These are phyloP conservation scores for Botrytis paeoniae DNA, from an alignment of 2,329 filamentous ascomycete species.

Conservation along the genomic window DNA sequence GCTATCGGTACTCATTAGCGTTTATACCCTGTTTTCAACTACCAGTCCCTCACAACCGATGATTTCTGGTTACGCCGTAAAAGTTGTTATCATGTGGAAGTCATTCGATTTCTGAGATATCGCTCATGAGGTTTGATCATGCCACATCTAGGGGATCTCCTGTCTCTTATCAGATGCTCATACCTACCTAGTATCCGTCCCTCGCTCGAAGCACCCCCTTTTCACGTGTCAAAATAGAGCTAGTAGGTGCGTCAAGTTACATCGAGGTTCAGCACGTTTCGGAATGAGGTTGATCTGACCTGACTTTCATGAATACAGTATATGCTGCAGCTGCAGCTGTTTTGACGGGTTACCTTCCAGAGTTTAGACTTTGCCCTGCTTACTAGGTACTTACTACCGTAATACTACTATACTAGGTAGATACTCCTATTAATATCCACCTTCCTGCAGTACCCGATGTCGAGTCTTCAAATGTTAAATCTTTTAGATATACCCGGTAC, in stretches of 20 bases:
- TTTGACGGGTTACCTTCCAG: background rate
- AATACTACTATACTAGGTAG: background rate
- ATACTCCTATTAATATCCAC: background rate
- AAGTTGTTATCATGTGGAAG: background rate
- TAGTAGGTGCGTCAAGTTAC: background rate
- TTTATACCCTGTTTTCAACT: background rate
- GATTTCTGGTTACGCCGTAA: background rate
- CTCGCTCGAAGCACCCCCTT: background rate
- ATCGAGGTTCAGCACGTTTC: background rate
- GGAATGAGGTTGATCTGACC: background rate
- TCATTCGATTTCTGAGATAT: background rate
- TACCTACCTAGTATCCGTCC: background rate
- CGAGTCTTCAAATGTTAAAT: background rate
- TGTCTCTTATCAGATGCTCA: background rate
- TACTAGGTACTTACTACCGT: background rate
- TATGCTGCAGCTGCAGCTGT: constrained; percentile 1
- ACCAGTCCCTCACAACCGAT: background rate
- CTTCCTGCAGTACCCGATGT: constrained; percentile 10
- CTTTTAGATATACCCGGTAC: background rate
- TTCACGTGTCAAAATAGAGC: background rate
- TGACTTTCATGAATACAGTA: background rate
- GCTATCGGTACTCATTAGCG: background rate
- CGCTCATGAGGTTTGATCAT: constrained; percentile 1
- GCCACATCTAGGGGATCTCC: background rate
- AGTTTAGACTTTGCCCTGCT: background rate